These are phyloP conservation scores for Apiotrichum mycotoxinovorans DNA, from an alignment of 1,284 basidiomycete species.

Conservation along the genomic window DNA sequence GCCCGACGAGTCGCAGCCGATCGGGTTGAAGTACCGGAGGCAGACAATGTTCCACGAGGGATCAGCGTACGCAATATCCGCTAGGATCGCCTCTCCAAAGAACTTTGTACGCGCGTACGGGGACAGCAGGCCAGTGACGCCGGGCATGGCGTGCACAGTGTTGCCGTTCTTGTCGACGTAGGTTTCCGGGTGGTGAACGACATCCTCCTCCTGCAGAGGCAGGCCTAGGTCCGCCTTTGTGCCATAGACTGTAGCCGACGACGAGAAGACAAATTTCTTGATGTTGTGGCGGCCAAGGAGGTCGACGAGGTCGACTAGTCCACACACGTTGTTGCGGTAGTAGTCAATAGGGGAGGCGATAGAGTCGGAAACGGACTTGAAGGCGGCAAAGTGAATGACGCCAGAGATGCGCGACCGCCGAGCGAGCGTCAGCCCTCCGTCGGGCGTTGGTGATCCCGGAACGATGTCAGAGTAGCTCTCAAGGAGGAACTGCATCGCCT, in stretches of 20 bases:
- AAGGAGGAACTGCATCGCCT: slow-evolving; percentile 3
- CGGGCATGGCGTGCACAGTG: not conserved
- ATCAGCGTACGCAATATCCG: slow-evolving; percentile 16
- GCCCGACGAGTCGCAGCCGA: slow-evolving; percentile 28
- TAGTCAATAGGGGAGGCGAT: slow-evolving; percentile 9
- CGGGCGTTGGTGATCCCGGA: too few species aligned
- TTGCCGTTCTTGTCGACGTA: not conserved
- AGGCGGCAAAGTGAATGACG: slow-evolving; percentile 14
- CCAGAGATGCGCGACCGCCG: slow-evolving; percentile 5
- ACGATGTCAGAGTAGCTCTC: slow-evolving; percentile 2
- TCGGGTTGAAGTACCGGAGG: slow-evolving; percentile 30
- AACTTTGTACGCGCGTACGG: slow-evolving; percentile 16
- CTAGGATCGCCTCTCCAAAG: slow-evolving; percentile 17
- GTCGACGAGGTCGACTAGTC: slow-evolving; percentile 7
- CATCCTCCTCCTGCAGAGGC: slow-evolving; percentile 14
- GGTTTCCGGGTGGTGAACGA: slow-evolving; percentile 13
- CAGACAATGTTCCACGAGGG: slow-evolving; percentile 21
- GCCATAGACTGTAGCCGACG: slow-evolving; percentile 17
- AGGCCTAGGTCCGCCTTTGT: slow-evolving; percentile 11
- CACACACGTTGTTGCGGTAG: slow-evolving; percentile 14
- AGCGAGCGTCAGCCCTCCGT: not conserved
- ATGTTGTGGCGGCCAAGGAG: slow-evolving; percentile 9
- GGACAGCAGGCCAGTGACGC: slow-evolving; percentile 10
- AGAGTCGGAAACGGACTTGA: slow-evolving; percentile 8
- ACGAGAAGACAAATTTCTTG: slow-evolving; percentile 17